Evolutionary conservation across 805 yeast species (phyloP).

Genomic region (Ogataea degrootiae): DNA sequence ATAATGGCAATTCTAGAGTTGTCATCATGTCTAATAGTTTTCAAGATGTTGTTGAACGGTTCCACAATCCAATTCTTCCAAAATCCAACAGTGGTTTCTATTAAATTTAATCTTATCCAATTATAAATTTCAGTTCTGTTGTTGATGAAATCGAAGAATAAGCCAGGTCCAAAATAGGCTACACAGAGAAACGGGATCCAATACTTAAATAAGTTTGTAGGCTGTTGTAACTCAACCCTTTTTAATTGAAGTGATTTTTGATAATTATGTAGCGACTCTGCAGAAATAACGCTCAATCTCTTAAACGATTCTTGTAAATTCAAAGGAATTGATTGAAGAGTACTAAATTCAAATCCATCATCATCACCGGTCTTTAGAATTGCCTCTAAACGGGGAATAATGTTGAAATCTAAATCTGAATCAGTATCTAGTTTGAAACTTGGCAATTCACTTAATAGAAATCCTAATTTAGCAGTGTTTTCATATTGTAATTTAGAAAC

Average conservation of each 20-base stretch:
- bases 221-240: conserved; percentile 27
- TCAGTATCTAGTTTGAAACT: conserved; percentile 8
- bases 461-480: conserved; percentile 35
- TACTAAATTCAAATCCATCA: not conserved
- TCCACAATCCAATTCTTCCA: conserved; percentile 77
- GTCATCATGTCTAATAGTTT: conserved; percentile 83
- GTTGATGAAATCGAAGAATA: conserved; percentile 38
- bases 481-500: conserved; percentile 19
- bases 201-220: conserved; percentile 43
- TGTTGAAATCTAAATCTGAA: not conserved
- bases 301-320: conserved; percentile 10
- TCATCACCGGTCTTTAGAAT: not conserved
- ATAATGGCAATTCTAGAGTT: conserved; percentile 67
- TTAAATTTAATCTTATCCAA: conserved; percentile 55
- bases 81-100: conserved; percentile 64
- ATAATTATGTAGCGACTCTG: conserved; percentile 4
- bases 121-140: conserved; percentile 48
- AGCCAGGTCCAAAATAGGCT: conserved; percentile 49
- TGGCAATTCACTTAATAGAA: conserved; percentile 31
- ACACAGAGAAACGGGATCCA: conserved; percentile 49
- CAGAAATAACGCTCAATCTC: conserved; percentile 4
- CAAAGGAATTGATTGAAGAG: not conserved
- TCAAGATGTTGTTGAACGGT: conserved; percentile 67
- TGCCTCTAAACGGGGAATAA: conserved; percentile 4
- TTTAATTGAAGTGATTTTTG: not conserved